These are phyloP conservation scores for Orbilia oligospora DNA, from an alignment of 2,329 filamentous ascomycete species.

Conservation along the genomic window DNA sequence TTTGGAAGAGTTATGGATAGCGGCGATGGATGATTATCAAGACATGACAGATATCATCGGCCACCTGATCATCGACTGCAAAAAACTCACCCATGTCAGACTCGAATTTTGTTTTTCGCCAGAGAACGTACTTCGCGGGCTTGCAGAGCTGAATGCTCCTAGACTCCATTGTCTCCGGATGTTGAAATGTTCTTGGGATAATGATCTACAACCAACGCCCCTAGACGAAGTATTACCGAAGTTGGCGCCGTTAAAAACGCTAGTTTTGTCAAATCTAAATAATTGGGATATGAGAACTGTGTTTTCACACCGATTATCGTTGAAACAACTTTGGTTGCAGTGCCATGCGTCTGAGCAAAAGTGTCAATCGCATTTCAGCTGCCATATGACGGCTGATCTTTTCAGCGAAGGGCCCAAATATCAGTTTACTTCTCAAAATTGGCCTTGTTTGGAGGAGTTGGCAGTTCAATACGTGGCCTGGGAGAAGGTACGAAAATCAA, in stretches of 20 bases:
- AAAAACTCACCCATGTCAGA: conserved; percentile 22
- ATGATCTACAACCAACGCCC: not conserved
- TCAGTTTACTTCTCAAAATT: conserved; percentile 24
- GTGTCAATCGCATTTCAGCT: not conserved
- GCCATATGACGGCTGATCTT: conserved; percentile 14
- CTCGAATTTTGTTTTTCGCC: conserved; percentile 30
- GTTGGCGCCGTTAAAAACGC: conserved; percentile 16
- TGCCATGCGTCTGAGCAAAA: conserved; percentile 12
- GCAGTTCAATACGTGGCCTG: conserved; percentile 29
- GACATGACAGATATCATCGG: conserved; percentile 28
- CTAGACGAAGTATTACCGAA: not conserved
- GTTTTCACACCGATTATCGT: conserved; percentile 13
- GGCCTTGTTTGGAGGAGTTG: conserved; percentile 43
- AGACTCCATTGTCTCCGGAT: conserved; percentile 22
- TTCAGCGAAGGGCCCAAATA: conserved; percentile 17
- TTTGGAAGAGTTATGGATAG: conserved; percentile 26
- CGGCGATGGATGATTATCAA: conserved; percentile 5
- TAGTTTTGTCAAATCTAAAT: not conserved
- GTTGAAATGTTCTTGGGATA: conserved; percentile 23
- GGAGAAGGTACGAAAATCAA: conserved; percentile 26
- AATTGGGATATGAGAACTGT: conserved; percentile 35
- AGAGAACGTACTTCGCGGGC: not conserved
- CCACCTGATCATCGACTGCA: conserved; percentile 23
- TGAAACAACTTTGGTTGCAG: conserved; percentile 39
- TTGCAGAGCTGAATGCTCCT: not conserved